Evolutionary conservation across 352 stramenopile species (phyloP).

Genomic region (Globisporangium radiosum): DNA sequence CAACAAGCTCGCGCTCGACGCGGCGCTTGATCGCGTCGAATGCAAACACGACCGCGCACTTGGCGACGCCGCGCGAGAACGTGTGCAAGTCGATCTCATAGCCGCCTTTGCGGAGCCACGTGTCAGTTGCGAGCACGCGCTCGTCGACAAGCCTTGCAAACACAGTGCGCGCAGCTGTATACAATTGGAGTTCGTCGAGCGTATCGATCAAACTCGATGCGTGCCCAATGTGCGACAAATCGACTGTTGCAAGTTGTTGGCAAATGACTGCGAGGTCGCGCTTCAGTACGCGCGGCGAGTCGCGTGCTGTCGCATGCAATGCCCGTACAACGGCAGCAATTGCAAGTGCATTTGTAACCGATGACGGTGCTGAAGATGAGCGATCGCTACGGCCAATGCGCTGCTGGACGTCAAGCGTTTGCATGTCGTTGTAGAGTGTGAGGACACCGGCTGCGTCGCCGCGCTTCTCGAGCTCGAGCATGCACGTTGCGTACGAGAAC

Average conservation of each 20-base stretch:
- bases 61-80: conserved; percentile 56
- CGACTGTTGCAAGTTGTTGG: conserved; percentile 29
- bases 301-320: conserved; percentile 19
- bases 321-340: conserved; percentile 43
- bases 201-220: conserved; percentile 53
- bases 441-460: conserved; percentile 37
- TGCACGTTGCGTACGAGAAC: conserved; percentile 58
- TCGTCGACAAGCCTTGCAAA: conserved; percentile 50
- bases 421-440: conserved; percentile 54
- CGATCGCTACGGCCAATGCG: background rate
- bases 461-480: conserved; percentile 45
- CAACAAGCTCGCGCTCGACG: conserved; percentile 16
- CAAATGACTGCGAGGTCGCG: conserved; percentile 42
- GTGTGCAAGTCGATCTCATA: conserved; percentile 71
- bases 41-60: conserved; percentile 60
- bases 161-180: conserved; percentile 30
- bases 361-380: conserved; percentile 8
- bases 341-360: conserved; percentile 40
- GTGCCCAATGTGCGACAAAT: conserved; percentile 38
- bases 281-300: conserved; percentile 14
- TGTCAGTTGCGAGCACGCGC: conserved; percentile 24
- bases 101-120: conserved; percentile 46
- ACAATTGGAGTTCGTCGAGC: conserved; percentile 44
- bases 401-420: conserved; percentile 18
- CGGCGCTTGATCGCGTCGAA: conserved; percentile 36